These are phyloP conservation scores for Trametes maxima DNA, from an alignment of 768 basidiomycete genomes.

Conservation along the genomic window DNA sequence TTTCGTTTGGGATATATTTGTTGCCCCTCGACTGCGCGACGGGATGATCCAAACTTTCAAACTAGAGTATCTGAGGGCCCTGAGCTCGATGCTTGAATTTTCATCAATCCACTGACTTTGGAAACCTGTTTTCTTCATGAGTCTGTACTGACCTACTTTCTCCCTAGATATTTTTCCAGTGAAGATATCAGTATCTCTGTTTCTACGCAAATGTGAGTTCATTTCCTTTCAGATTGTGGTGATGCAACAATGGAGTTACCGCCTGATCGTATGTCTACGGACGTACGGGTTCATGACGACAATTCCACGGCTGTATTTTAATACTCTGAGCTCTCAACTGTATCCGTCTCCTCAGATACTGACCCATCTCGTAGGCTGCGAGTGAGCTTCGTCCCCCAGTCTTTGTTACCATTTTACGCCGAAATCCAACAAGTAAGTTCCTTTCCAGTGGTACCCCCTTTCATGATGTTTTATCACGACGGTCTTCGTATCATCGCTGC, in stretches of 20 bases:
- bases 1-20: slow-evolving; percentile 3
- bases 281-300: slow-evolving; percentile 58
- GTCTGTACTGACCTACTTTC: background rate
- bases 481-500: slow-evolving; percentile 85
- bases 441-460: slow-evolving; percentile 11
- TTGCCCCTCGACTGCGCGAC: slow-evolving; percentile 21
- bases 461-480: slow-evolving; percentile 86
- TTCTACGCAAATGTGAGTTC: slow-evolving; percentile 41
- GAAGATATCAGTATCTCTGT: background rate
- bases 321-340: slow-evolving; percentile 49
- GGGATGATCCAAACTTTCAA: slow-evolving; percentile 76
- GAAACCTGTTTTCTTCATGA: background rate
- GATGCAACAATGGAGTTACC: slow-evolving; percentile 86
- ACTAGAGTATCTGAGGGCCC: slow-evolving; percentile 91
- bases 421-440: slow-evolving; percentile 36
- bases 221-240: slow-evolving; percentile 27
- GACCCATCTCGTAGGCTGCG: too few relatives aligned
- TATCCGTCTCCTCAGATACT: background rate
- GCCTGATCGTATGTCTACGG: slow-evolving; percentile 59
- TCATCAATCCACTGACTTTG: slow-evolving; percentile 66
- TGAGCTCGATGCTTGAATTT: slow-evolving; percentile 69
- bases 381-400: background rate
- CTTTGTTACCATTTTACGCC: background rate
- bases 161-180: background rate
- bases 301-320: slow-evolving; percentile 82